Percentiles rank a stretch among this genome's conserved stretches.
These are phyloP conservation scores for Eremothecium sinecaudum DNA, from an alignment of 1,139 yeast genomes.

Conservation along the genomic window DNA sequence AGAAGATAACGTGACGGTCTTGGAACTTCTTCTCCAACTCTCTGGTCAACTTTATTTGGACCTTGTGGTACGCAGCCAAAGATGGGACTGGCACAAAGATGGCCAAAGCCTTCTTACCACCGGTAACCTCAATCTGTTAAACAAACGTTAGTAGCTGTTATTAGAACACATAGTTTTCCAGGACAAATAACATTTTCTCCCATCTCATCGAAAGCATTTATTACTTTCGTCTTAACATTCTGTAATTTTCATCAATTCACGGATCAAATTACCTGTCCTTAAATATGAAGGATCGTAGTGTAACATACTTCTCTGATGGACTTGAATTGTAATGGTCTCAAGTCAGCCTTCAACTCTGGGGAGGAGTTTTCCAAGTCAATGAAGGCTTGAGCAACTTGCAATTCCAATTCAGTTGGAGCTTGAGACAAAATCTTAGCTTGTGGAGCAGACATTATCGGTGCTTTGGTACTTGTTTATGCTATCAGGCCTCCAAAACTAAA, in stretches of 20 bases:
- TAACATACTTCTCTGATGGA: slow-evolving; percentile 77
- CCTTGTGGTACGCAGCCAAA: slow-evolving; percentile 90
- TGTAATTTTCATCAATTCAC: no score
- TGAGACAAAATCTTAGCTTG: slow-evolving; percentile 87
- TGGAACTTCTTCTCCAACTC: slow-evolving; percentile 99
- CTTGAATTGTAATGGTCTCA: slow-evolving; percentile 98
- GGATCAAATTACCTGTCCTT: no score
- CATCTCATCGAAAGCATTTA: no score
- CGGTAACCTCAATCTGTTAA: slow-evolving; percentile 83
- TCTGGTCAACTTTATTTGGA: slow-evolving; percentile 95
- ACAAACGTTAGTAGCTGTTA: no score
- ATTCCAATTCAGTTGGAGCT: slow-evolving; percentile 96
- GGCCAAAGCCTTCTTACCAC: slow-evolving; percentile 98
- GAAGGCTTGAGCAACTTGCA: slow-evolving; percentile 99
- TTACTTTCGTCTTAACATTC: no score
- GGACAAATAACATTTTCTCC: no score
- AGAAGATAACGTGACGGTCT: slow-evolving; percentile 98
- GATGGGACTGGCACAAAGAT: slow-evolving; percentile 97
- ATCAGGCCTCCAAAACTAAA: slow-evolving; percentile 1
- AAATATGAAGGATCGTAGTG: no score
- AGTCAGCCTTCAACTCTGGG: slow-evolving; percentile 92
- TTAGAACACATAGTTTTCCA: no score
- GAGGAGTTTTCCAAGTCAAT: slow-evolving; percentile 92
- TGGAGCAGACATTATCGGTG: slow-evolving; percentile 66
- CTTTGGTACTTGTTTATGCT: slow-evolving; percentile 13